A percentile compares a stretch with the other conserved stretches of the same genome.
These are phyloP conservation scores for Phytophthora ramorum DNA, from an alignment of 352 stramenopile genomes.

Conservation along the genomic window DNA sequence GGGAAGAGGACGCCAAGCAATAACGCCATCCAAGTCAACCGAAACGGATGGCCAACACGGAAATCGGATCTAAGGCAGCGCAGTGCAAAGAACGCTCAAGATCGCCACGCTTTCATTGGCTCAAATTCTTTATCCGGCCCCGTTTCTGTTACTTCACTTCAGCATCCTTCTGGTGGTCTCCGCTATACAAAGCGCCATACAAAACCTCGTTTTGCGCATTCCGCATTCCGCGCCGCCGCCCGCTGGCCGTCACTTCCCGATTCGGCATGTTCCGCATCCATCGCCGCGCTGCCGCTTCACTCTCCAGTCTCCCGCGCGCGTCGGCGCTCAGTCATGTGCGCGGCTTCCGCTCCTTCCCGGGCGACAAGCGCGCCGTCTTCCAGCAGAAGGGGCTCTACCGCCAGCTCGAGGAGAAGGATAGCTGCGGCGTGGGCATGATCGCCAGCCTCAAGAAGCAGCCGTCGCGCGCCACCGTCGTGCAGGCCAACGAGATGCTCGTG, in stretches of 20 bases:
- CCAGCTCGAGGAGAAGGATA: conserved; percentile 63
- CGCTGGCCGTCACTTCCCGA: conserved; percentile 28
- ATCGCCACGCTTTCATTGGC: conserved; percentile 15
- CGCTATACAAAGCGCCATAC: no score
- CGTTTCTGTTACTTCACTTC: conserved; percentile 25
- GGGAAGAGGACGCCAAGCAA: background rate
- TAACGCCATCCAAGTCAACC: background rate
- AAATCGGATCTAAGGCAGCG: background rate
- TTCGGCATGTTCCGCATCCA: conserved; percentile 59
- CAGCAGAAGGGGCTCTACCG: conserved; percentile 67
- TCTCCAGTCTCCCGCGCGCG: conserved; percentile 27
- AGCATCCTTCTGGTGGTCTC: conserved; percentile 33
- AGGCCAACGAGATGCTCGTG: conserved; percentile 98
- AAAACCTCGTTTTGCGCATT: conserved; percentile 33
- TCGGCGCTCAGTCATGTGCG: conserved; percentile 27
- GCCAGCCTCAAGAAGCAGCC: conserved; percentile 95
- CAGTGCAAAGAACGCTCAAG: conserved; percentile 2
- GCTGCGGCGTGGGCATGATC: conserved; percentile 96
- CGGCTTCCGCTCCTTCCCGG: conserved; percentile 56
- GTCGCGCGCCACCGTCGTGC: conserved; percentile 90
- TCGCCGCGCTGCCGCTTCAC: conserved; percentile 32
- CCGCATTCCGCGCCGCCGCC: conserved; percentile 8
- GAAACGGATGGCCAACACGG: background rate
- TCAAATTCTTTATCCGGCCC: background rate
- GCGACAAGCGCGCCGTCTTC: conserved; percentile 65